Evolutionary conservation across 768 basidiomycete genomes (phyloP).

Genomic region (Rhodotorula paludigena): DNA sequence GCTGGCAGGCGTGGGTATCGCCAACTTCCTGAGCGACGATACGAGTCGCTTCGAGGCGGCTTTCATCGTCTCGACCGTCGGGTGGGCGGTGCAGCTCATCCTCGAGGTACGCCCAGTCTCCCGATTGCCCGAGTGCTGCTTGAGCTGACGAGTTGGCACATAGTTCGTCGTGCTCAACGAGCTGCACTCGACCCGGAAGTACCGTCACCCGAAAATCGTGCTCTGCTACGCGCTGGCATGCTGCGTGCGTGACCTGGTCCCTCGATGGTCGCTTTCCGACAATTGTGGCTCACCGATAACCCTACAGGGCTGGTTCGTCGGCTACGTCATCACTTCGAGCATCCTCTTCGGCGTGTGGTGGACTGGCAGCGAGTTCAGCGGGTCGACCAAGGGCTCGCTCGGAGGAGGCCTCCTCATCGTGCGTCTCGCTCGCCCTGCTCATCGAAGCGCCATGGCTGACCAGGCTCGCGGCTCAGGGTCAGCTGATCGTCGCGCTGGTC

Average conservation of each 20-base stretch:
- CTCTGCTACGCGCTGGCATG: neutral
- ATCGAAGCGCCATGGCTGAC: too few relatives aligned
- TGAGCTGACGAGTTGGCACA: accelerated
- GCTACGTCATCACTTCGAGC: neutral
- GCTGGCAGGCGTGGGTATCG: neutral
- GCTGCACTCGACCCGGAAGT: neutral
- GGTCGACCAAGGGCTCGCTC: neutral
- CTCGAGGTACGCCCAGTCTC: neutral
- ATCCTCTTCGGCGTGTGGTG: neutral
- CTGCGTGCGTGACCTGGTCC: neutral
- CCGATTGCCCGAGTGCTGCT: too few relatives aligned
- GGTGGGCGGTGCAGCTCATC: neutral
- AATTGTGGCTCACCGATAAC: too few relatives aligned
- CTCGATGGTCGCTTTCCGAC: neutral
- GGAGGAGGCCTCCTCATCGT: slow-evolving; percentile 1
- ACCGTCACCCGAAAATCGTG: neutral
- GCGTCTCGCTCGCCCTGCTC: neutral
- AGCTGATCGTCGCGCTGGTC: neutral
- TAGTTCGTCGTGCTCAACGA: neutral
- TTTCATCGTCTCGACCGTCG: neutral
- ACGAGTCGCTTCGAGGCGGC: too few relatives aligned
- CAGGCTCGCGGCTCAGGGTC: too few relatives aligned
- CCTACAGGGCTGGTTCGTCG: neutral
- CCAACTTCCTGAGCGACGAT: too few relatives aligned
- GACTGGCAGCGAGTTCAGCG: neutral